Base-by-base conservation (phyloP, 306 rosid genomes). In the Ammopiptanthus mongolicus region DNA sequence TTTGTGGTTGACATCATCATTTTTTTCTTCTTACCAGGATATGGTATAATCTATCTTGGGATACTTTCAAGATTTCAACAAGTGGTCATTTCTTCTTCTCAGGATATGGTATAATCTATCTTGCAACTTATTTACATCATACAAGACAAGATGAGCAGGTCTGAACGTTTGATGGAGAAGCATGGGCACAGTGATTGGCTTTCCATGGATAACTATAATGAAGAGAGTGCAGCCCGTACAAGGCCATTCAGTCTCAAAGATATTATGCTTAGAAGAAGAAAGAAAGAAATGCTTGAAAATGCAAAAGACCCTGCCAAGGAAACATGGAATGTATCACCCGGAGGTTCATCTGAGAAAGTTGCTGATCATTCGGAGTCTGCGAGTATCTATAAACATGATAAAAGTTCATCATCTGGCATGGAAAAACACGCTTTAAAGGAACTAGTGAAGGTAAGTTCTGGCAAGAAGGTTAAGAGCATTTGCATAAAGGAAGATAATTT, bases 151-250 rank as follows among this genome's bases (percentile, higher is more conserved):
- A 95, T 88, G 91, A 87, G 90, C 74, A 75, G 84, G 62, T 71
- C 68, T 76, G 83, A 79, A 53, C 77, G 59, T 78, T 80, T 50
- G 42, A 86, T 80, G 69, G 85, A 84, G 75, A 88, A 73, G 82
- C 48, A 80, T 65, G 75, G 71, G 57, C 87, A 74, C 46, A 72
- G 71, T 69, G 57, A 77, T 37, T 12, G 62, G 78, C 77, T 59
- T 76, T 81, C 87, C 51, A 58, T 28, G 74, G 71, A 56, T 81
- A 71, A 77, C 44, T 34, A 44, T 67, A 87, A 79, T 67, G 92
- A 88, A 71, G 96, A 80, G 64, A 89, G 87, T 86, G 90, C 99
- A 28, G 97, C 99, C 77, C 88, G 93, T 62, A 95, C 99, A 56
- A 87, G 99, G 90, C 96, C 99, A 31, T 73, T 87, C 62, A 89